phyloP scores from a whole-genome alignment of 805 yeast genomes.

The Metschnikowia baotianmanensis region DNA sequence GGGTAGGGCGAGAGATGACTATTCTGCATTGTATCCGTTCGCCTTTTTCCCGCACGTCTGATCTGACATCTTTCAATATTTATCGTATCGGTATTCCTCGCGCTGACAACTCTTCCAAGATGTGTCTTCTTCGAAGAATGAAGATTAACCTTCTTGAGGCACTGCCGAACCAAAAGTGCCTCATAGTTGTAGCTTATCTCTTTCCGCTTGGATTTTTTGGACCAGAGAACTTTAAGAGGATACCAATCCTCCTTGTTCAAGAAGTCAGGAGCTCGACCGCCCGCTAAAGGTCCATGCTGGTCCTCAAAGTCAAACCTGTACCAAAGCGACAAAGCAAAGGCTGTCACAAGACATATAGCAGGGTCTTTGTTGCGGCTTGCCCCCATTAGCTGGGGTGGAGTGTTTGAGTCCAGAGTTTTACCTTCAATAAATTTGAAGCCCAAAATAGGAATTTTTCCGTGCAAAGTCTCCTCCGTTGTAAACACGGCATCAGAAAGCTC shows the following conservation, averaged over 20 bases:
- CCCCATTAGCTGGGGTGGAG: not conserved
- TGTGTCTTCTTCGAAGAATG: not conserved
- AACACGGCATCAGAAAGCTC: conserved; percentile 5
- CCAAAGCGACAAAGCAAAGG: conserved; percentile 3
- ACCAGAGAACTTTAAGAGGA: not conserved
- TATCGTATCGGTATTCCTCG: conserved; percentile 1
- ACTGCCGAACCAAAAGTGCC: not conserved
- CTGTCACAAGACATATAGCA: not conserved
- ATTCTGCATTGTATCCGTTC: not conserved
- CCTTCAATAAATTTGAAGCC: conserved; percentile 1
- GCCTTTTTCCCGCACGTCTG: conserved; percentile 4
- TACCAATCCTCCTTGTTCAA: conserved; percentile 2
- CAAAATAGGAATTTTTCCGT: conserved; percentile 1
- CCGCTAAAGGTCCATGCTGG: not conserved
- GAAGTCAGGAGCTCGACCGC: not conserved
- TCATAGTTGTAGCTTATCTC: not conserved
- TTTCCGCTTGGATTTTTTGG: not conserved
- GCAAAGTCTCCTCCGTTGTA: not conserved
- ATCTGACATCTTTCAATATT: conserved; percentile 1
- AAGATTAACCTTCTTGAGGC: not conserved
- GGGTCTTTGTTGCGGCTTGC: conserved; percentile 3
- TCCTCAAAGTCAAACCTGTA: conserved; percentile 4
- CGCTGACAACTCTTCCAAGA: not conserved
- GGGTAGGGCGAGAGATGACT: not conserved
- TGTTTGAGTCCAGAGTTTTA: not conserved